Conservation (phyloP, 2,329 filamentous ascomycete species). For the Curvularia sp. region DNA sequence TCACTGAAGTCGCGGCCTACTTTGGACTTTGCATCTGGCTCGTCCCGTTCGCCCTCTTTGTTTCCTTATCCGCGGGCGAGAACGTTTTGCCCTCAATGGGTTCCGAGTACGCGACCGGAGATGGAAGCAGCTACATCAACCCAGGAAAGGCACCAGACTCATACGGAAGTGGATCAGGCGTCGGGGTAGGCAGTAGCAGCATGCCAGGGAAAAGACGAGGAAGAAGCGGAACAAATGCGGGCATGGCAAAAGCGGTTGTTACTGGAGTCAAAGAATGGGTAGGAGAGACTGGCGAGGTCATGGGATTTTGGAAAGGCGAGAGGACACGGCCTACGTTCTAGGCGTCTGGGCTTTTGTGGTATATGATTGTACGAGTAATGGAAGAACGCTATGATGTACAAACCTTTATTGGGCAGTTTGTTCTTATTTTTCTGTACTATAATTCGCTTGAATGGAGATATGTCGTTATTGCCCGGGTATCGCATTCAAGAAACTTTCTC, state of each 20-base stretch:
- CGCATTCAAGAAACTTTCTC: neutral
- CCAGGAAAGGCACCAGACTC: conserved; percentile 50
- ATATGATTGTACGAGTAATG: conserved; percentile 24
- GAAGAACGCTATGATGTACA: neutral
- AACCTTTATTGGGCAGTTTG: neutral
- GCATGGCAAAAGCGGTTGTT: conserved; percentile 66
- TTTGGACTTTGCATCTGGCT: conserved; percentile 98
- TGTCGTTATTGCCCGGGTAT: neutral
- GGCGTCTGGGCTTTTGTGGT: conserved; percentile 1
- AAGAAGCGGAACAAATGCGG: conserved; percentile 61
- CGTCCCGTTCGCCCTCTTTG: conserved; percentile 92
- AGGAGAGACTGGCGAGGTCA: conserved; percentile 64
- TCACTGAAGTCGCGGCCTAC: conserved; percentile 93
- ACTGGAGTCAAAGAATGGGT: conserved; percentile 70
- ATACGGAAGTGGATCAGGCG: conserved; percentile 29
- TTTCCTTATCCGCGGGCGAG: conserved; percentile 90
- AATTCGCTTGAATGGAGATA: neutral
- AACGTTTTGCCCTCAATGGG: conserved; percentile 95
- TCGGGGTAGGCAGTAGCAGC: conserved; percentile 39
- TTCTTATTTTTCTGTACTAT: neutral
- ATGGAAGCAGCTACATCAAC: conserved; percentile 58
- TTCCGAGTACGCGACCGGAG: conserved; percentile 71
- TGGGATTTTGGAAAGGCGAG: conserved; percentile 69
- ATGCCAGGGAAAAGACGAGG: conserved; percentile 48
- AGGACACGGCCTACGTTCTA: conserved; percentile 56